Conservation (phyloP, 2,329 filamentous ascomycete genomes). For the Diplodia corticola region DNA sequence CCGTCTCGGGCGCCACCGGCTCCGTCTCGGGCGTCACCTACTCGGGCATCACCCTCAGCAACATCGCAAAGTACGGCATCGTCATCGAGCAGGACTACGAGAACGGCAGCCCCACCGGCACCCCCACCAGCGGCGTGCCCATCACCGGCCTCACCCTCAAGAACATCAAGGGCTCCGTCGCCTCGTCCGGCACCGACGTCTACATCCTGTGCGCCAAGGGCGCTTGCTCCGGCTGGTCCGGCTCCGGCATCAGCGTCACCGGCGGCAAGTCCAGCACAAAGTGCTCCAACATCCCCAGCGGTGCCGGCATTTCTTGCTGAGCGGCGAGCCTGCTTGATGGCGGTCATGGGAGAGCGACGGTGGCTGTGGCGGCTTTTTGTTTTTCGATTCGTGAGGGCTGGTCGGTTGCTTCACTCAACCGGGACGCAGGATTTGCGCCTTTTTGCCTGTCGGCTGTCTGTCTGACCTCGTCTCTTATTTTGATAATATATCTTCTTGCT, state of each 20-base stretch:
- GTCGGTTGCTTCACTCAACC: too few species aligned
- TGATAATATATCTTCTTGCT: too few species aligned
- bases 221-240: constrained; percentile 42
- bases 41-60: constrained; percentile 40
- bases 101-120: constrained; percentile 38
- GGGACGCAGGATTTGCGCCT: too few species aligned
- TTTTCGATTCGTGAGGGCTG: too few species aligned
- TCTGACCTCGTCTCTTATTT: too few species aligned
- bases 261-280: constrained; percentile 26
- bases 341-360: too few species aligned
- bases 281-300: constrained; percentile 1
- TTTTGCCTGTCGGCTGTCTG: too few species aligned
- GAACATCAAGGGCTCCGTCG: constrained; percentile 40
- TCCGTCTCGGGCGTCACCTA: constrained; percentile 37
- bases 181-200: constrained; percentile 33
- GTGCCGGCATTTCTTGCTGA: not conserved
- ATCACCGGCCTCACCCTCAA: constrained; percentile 41
- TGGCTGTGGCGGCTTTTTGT: too few species aligned
- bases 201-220: constrained; percentile 40
- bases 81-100: constrained; percentile 49
- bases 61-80: constrained; percentile 46
- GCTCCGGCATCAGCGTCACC: constrained; percentile 39
- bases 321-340: too few species aligned
- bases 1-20: constrained; percentile 53
- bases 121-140: constrained; percentile 43